These are phyloP conservation scores for Pseudogymnoascus verrucosus DNA, from an alignment of 2,329 filamentous ascomycete genomes.

Conservation along the genomic window DNA sequence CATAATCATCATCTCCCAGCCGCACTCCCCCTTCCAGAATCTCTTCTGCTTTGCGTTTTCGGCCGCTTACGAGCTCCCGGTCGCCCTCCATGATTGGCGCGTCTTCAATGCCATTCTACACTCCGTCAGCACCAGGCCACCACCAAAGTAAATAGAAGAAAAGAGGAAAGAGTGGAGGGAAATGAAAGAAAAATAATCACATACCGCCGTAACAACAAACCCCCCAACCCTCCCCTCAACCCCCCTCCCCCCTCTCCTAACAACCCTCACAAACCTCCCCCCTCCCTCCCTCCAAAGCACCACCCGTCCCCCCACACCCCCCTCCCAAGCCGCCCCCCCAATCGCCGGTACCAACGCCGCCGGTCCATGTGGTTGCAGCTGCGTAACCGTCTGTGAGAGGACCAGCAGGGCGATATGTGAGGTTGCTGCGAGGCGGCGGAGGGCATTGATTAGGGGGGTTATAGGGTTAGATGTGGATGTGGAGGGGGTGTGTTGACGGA, in stretches of 20 bases:
- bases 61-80: not conserved
- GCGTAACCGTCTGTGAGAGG: constrained; percentile 75
- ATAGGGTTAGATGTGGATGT: constrained; percentile 34
- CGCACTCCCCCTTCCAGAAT: not conserved
- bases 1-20: not conserved
- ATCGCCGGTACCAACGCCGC: constrained; percentile 70
- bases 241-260: not conserved
- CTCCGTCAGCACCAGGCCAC: not conserved
- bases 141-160: not conserved
- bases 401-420: constrained; percentile 66
- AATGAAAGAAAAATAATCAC: not conserved
- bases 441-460: constrained; percentile 55
- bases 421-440: constrained; percentile 69
- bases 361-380: constrained; percentile 57
- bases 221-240: not conserved
- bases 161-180: not conserved
- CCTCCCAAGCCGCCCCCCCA: constrained; percentile 61
- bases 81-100: not conserved
- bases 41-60: not conserved
- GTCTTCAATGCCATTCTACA: not conserved
- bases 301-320: not conserved
- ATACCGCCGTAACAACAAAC: not conserved
- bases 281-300: not conserved
- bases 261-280: not conserved
- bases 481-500: not conserved